A percentile compares a stretch with the other conserved stretches of the same genome.
These are phyloP conservation scores for Cylindrotheca fusiformis DNA, from an alignment of 108 stramenopile genomes.

Conservation along the genomic window DNA sequence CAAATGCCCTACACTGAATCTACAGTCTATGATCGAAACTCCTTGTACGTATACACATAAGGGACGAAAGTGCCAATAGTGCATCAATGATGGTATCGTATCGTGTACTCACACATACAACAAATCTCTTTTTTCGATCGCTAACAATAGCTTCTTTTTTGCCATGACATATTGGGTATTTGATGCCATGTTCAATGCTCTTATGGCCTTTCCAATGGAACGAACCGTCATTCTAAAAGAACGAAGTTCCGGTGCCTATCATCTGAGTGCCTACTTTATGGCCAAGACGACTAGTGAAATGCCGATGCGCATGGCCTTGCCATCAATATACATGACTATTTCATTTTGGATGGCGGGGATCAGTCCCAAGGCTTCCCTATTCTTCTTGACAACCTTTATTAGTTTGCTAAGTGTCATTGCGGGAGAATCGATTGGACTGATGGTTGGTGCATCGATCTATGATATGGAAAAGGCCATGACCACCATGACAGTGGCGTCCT, in stretches of 20 bases:
- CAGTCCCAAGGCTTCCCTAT: slow-evolving; percentile 36
- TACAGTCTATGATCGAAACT: slow-evolving; percentile 44
- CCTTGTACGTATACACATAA: slow-evolving; percentile 16
- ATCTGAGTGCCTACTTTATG: slow-evolving; percentile 71
- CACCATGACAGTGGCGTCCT: slow-evolving; percentile 47
- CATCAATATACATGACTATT: slow-evolving; percentile 58
- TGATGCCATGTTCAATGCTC: slow-evolving; percentile 65
- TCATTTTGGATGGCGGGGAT: slow-evolving; percentile 73
- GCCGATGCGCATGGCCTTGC: slow-evolving; percentile 50
- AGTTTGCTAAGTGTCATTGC: slow-evolving; percentile 58
- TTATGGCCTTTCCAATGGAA: slow-evolving; percentile 69
- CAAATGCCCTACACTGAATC: slow-evolving; percentile 58
- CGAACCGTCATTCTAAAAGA: slow-evolving; percentile 73
- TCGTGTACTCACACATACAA: neutral
- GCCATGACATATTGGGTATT: slow-evolving; percentile 79
- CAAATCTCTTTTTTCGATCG: neutral
- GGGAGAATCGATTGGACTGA: slow-evolving; percentile 66
- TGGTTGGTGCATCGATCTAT: slow-evolving; percentile 61
- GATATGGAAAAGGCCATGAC: slow-evolving; percentile 60
- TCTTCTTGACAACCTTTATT: slow-evolving; percentile 43
- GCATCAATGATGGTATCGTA: neutral
- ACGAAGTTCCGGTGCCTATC: slow-evolving; percentile 55
- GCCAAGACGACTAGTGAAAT: slow-evolving; percentile 68
- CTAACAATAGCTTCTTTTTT: slow-evolving; percentile 44
- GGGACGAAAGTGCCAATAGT: no score